Evolutionary conservation across 2,329 filamentous ascomycete genomes (phyloP).

Genomic region (Arachnopeziza araneosa): DNA sequence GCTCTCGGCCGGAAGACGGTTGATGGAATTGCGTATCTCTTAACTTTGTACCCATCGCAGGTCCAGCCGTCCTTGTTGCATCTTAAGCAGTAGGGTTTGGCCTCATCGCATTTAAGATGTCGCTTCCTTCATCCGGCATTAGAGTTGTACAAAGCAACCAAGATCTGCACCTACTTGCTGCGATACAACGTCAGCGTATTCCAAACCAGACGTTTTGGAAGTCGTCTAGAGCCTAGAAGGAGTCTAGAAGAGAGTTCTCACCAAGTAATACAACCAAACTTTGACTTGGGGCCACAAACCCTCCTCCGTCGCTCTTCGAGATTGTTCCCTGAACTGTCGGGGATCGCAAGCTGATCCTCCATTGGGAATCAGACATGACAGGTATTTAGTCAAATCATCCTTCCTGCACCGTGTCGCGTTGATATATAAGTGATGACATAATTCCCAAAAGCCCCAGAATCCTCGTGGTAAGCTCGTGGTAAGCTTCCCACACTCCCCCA

Average conservation of each 20-base stretch:
- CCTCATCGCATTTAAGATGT: not conserved
- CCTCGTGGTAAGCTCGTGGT: not conserved
- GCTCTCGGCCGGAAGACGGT: not conserved
- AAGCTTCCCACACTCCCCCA: no score
- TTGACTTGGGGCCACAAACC: not conserved
- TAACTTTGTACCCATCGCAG: constrained; percentile 13
- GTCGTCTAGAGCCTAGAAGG: no score
- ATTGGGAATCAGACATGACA: not conserved
- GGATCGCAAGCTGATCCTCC: not conserved
- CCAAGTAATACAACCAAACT: not conserved
- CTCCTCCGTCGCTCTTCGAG: not conserved
- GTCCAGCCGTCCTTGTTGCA: constrained; percentile 10
- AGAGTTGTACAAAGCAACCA: not conserved
- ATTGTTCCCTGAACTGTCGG: not conserved
- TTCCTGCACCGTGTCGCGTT: not conserved
- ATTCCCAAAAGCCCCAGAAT: not conserved
- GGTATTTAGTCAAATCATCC: not conserved
- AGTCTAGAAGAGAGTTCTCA: no score
- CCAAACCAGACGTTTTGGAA: no score
- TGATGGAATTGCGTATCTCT: not conserved
- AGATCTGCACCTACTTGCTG: not conserved
- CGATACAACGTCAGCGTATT: no score
- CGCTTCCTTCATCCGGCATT: not conserved
- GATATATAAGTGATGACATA: not conserved
- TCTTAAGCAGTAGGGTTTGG: not conserved